phyloP scores from a whole-genome alignment of 2,329 filamentous ascomycete genomes.

The Colletotrichum sp. region DNA sequence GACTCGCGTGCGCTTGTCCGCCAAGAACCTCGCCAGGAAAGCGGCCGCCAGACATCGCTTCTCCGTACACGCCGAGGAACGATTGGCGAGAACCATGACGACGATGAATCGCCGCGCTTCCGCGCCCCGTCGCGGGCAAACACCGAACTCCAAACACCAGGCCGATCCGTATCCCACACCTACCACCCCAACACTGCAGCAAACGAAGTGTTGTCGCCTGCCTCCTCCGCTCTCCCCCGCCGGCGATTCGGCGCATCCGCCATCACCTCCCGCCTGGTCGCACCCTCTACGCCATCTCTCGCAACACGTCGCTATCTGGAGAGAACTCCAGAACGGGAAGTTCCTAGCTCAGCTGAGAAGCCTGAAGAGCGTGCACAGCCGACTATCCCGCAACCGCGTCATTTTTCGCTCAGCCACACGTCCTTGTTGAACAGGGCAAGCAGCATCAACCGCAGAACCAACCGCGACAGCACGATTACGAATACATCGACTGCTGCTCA shows the following conservation, averaged over 20 bases:
- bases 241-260: conserved; percentile 57
- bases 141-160: conserved; percentile 54
- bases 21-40: not conserved
- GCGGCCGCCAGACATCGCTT: conserved; percentile 48
- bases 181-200: conserved; percentile 29
- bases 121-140: conserved; percentile 63
- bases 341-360: conserved; percentile 38
- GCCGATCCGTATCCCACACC: conserved; percentile 39
- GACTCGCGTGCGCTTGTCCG: conserved; percentile 45
- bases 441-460: conserved; percentile 49
- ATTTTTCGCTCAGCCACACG: conserved; percentile 48
- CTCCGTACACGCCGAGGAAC: conserved; percentile 52
- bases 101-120: conserved; percentile 51
- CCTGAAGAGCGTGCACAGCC: conserved; percentile 45
- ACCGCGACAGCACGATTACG: conserved; percentile 48
- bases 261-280: conserved; percentile 50
- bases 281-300: conserved; percentile 40
- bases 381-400: conserved; percentile 30
- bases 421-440: conserved; percentile 47
- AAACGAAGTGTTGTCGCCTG: conserved; percentile 31
- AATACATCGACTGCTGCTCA: conserved; percentile 45
- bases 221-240: conserved; percentile 55
- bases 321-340: conserved; percentile 46
- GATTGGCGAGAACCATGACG: conserved; percentile 45
- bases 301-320: conserved; percentile 56